Percentiles rank a stretch among this genome's conserved stretches.
phyloP scores from a whole-genome alignment of 305 asterid genomes.

The Fraxinus dipetala region DNA sequence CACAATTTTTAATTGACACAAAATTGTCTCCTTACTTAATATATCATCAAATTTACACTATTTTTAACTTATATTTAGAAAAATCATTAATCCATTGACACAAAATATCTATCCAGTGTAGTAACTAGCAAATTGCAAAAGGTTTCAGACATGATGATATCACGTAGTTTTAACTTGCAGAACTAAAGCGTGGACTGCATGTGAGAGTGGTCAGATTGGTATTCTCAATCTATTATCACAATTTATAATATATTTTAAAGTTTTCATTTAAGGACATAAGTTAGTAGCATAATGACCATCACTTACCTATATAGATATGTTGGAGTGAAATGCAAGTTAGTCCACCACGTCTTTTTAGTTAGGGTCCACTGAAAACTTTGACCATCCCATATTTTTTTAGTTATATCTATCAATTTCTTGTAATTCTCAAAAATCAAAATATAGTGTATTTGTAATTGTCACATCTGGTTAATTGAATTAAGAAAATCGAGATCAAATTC shows the following conservation, averaged over 20 bases:
- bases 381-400: not conserved
- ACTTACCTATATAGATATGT: conserved; percentile 4
- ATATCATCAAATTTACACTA: not conserved
- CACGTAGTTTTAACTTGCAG: conserved; percentile 2
- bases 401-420: not conserved
- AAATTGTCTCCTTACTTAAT: no score
- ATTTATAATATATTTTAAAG: not conserved
- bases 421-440: not conserved
- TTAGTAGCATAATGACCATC: conserved; percentile 25
- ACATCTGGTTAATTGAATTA: not conserved
- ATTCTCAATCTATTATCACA: conserved; percentile 12
- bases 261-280: conserved; percentile 20
- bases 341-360: not conserved
- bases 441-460: not conserved
- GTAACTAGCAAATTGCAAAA: not conserved
- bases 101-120: not conserved
- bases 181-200: conserved; percentile 24
- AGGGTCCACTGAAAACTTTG: not conserved
- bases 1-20: no score
- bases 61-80: not conserved
- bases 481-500: not conserved
- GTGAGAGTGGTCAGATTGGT: conserved; percentile 24
- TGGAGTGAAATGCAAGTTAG: conserved; percentile 42
- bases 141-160: conserved; percentile 35
- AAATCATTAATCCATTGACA: not conserved